A percentile compares a stretch with the other conserved stretches of the same genome.
Conservation (phyloP, 768 basidiomycete species). For the Podaxis rugospora region DNA sequence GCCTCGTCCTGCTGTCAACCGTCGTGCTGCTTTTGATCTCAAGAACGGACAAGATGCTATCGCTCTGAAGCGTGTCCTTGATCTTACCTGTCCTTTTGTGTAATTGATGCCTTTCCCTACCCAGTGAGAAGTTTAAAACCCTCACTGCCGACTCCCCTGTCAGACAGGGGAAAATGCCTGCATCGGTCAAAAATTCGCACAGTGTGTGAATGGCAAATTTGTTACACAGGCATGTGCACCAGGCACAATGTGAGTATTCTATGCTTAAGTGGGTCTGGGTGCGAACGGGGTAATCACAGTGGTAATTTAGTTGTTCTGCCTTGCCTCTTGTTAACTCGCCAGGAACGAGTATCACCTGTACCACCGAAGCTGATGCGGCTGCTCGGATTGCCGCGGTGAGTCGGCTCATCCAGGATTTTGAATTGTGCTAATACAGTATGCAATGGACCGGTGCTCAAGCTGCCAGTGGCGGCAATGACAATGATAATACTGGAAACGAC, state of each 20-base stretch:
- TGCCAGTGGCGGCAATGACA: not conserved
- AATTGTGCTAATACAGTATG: not conserved
- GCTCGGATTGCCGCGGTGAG: no score
- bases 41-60: conserved; percentile 40
- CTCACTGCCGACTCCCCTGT: conserved; percentile 30
- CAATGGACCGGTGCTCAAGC: conserved; percentile 16
- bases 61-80: conserved; percentile 29
- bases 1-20: conserved; percentile 24
- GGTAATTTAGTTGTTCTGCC: conserved; percentile 36
- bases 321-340: conserved; percentile 45
- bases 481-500: conserved; percentile 11
- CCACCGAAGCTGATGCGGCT: conserved; percentile 34
- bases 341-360: conserved; percentile 51
- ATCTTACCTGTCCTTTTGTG: conserved; percentile 10
- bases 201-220: conserved; percentile 49
- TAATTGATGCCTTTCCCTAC: not conserved
- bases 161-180: conserved; percentile 43
- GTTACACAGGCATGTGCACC: conserved; percentile 29
- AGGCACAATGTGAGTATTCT: conserved; percentile 29
- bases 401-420: no score
- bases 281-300: not conserved
- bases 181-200: conserved; percentile 44
- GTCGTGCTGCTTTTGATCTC: conserved; percentile 27
- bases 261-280: not conserved
- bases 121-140: conserved; percentile 30